A percentile compares a stretch with the other conserved stretches of the same genome.
Evolutionary conservation across 2,329 filamentous ascomycete genomes (phyloP).

Genomic region (Phaeophleospora eucalypticola): DNA sequence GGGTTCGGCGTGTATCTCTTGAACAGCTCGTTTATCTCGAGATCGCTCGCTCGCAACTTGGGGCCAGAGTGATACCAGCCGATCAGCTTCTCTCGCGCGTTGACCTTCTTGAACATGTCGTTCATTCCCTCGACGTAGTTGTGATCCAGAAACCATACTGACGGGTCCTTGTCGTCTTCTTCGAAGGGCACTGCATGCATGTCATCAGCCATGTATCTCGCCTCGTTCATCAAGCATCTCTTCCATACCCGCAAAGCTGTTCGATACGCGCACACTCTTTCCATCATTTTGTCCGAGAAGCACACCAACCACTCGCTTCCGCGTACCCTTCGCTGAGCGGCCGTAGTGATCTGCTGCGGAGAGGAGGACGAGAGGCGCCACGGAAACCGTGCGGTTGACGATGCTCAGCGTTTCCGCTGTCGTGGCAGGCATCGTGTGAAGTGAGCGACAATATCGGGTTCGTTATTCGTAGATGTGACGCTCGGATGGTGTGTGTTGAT

Average conservation of each 20-base stretch:
- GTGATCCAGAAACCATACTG: slow-evolving; percentile 98
- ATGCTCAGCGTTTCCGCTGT: slow-evolving; percentile 95
- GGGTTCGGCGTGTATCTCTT: slow-evolving; percentile 98
- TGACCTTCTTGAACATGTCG: slow-evolving; percentile 99
- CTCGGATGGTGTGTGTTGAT: not conserved
- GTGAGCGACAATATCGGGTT: not conserved
- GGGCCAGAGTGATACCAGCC: slow-evolving; percentile 99
- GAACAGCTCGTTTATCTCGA: slow-evolving; percentile 99
- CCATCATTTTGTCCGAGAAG: slow-evolving; percentile 93
- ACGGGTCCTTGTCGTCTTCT: slow-evolving; percentile 97
- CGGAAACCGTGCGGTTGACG: slow-evolving; percentile 90
- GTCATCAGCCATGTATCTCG: slow-evolving; percentile 1
- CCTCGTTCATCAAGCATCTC: slow-evolving; percentile 11
- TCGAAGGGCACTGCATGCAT: slow-evolving; percentile 78
- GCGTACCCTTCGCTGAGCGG: slow-evolving; percentile 82
- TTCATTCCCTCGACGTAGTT: slow-evolving; percentile 99
- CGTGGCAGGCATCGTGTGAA: slow-evolving; percentile 77
- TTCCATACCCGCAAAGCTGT: slow-evolving; percentile 85
- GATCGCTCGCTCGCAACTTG: slow-evolving; percentile 90
- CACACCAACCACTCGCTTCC: slow-evolving; percentile 87
- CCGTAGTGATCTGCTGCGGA: slow-evolving; percentile 98
- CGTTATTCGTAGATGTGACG: not conserved
- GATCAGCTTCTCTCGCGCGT: slow-evolving; percentile 96
- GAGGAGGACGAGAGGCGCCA: slow-evolving; percentile 94
- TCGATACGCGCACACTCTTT: slow-evolving; percentile 92